Evolutionary conservation across 805 yeast species (phyloP), one percentile per base, ranked within the genome.

Genomic region (Dipodascopsis uninucleata): DNA sequence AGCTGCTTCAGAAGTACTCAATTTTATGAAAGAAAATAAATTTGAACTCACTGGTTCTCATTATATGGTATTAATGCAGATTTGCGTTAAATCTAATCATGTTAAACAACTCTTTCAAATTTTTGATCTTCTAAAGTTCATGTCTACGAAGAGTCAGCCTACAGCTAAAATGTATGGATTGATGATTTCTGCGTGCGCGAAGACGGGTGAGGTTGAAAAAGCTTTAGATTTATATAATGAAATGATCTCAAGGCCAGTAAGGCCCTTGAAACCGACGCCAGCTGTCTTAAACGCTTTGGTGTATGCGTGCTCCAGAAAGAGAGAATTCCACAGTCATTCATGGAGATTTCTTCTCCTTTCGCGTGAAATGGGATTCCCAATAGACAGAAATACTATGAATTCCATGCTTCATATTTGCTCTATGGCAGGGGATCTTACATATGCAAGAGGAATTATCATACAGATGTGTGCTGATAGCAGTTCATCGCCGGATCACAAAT

Each of bases 41-140:
- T 34, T 63, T 26, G 44, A 52, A 25, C 60, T 64, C 3, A 53
- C 8, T 8, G 14, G 8, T 9, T 20, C 36, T n/a, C 55, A 50
- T 23, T 50, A 50, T 35, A 12, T 17, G 10, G 8, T 50, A 3
- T 21, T 50, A 5, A 18, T 50, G 39, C 44, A 43, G 10, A 43
- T 34, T 33, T 50, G 55, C 24, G 28, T 50, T 18, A 42, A 43
- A 24, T 36, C 67, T 60, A 45, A 75, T 76, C 43, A 38, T 43
- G 77, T 71, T 49, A 62, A 69, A 14, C 79, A 82, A 50, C 95
- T 95, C 0, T 74, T 76, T 44, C 79, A 79, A 35, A 69, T 85
- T 2, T 93, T 93, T 64, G 87, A 82, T 53, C 78, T 86, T 50
- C 79, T 93, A 88, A 90, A 87, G 60, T 90, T 85, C 61, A 62